Evolutionary conservation across 208 protist genomes (phyloP).

Genomic region (Crithidia fasciculata): DNA sequence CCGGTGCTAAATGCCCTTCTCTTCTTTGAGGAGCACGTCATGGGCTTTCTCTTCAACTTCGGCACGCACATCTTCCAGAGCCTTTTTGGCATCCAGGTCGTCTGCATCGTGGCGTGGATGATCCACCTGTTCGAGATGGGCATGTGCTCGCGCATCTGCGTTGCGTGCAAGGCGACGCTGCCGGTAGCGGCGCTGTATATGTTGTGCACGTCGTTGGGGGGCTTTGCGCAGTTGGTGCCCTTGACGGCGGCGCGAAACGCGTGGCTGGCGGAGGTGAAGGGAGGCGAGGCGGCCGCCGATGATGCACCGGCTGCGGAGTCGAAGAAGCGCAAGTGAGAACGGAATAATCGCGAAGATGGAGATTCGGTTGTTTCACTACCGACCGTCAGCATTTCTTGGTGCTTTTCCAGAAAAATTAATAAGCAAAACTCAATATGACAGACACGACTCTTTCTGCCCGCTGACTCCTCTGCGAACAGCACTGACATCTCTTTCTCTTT

Average conservation of each 20-base stretch:
- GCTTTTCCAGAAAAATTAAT: no score
- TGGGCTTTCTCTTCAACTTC: slow-evolving; percentile 44
- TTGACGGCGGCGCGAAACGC: slow-evolving; percentile 35
- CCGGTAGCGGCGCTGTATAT: slow-evolving; percentile 36
- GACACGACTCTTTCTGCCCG: neutral
- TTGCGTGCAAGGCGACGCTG: slow-evolving; percentile 39
- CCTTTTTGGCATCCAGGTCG: slow-evolving; percentile 41
- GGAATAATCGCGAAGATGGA: no score
- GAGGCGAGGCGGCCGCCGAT: neutral
- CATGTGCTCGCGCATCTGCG: slow-evolving; percentile 56
- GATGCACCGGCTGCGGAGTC: neutral
- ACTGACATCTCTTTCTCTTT: neutral
- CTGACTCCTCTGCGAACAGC: no score
- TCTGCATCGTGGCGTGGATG: slow-evolving; percentile 49
- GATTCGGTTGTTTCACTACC: no score
- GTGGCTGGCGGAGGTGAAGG: slow-evolving; percentile 34
- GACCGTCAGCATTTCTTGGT: no score
- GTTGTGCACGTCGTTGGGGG: slow-evolving; percentile 45
- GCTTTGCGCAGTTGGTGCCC: slow-evolving; percentile 61
- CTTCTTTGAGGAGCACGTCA: slow-evolving; percentile 53
- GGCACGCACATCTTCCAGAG: slow-evolving; percentile 37
- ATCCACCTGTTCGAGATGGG: slow-evolving; percentile 61
- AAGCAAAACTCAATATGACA: neutral
- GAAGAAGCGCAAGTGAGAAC: slow-evolving; percentile 19
- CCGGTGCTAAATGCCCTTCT: slow-evolving; percentile 12